Evolutionary conservation across 192 early-diverging fungal species (phyloP).

Genomic region (Gryganskiella cystojenkinii): DNA sequence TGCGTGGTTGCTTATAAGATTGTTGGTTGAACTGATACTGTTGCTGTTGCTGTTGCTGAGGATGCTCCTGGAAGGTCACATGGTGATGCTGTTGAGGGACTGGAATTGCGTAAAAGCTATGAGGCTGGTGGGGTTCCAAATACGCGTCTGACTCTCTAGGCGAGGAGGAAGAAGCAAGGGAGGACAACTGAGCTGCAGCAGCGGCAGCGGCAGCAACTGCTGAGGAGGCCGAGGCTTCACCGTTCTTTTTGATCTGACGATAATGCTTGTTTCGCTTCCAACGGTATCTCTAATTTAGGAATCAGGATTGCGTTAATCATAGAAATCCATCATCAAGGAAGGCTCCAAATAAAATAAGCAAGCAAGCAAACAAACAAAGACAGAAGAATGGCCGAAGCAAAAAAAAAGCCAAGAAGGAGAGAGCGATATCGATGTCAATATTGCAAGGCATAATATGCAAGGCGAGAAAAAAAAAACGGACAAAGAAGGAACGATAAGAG

Average conservation of each 20-base stretch:
- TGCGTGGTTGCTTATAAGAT: conserved; percentile 26
- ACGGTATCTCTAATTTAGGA: not conserved
- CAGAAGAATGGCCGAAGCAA: too few species aligned
- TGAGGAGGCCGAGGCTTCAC: not conserved
- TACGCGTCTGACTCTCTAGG: conserved; percentile 7
- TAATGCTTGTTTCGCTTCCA: not conserved
- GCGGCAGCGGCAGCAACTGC: not conserved
- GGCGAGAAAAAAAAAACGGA: not conserved
- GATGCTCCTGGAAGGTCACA: conserved; percentile 14
- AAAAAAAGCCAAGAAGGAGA: too few species aligned
- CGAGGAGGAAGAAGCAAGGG: not conserved
- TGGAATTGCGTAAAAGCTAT: not conserved
- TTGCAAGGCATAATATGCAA: too few species aligned
- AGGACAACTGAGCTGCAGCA: not conserved
- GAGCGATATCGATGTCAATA: not conserved
- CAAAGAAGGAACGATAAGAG: not conserved
- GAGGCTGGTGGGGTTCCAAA: conserved; percentile 13
- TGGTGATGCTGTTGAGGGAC: conserved; percentile 1
- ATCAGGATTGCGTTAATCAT: not conserved
- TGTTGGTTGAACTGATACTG: conserved; percentile 21
- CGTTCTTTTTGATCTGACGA: not conserved
- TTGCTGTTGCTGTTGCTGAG: not conserved
- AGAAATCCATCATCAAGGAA: conserved; percentile 14
- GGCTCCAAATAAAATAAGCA: conserved; percentile 12
- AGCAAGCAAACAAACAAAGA: not conserved